Percentiles rank a stretch among this genome's conserved stretches.
Conservation (phyloP, 164 flowering plant species). For the Tetrastigma voinierianum region DNA sequence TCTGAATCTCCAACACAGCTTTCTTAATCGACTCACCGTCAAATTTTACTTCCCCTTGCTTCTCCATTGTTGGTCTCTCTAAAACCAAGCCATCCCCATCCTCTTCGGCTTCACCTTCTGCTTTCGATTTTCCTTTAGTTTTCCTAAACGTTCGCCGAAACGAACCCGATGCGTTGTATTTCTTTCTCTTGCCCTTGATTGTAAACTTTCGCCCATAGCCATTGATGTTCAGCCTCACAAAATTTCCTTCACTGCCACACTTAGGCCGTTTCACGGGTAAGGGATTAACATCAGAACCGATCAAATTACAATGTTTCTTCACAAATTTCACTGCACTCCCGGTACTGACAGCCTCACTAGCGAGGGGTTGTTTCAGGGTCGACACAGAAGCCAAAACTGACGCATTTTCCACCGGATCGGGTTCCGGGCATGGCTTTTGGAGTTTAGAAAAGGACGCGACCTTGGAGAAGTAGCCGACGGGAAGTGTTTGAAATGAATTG, state of each 20-base stretch:
- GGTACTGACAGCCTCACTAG: constrained; percentile 4
- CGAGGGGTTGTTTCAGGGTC: constrained; percentile 1
- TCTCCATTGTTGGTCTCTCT: constrained; percentile 21
- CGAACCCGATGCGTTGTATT: constrained; percentile 15
- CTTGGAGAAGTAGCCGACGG: constrained; percentile 47
- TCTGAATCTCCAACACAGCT: constrained; percentile 48
- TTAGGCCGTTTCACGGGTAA: constrained; percentile 39
- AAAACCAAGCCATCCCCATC: constrained; percentile 50
- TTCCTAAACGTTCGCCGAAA: constrained; percentile 27
- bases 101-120: constrained; percentile 23
- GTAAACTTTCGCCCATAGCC: constrained; percentile 55
- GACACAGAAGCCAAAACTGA: constrained; percentile 1
- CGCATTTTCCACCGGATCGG: constrained; percentile 28
- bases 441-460: constrained; percentile 50
- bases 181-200: constrained; percentile 25
- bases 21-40: constrained; percentile 33
- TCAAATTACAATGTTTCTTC: constrained; percentile 48
- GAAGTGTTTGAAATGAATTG: constrained; percentile 29
- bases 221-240: constrained; percentile 79
- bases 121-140: constrained; percentile 25
- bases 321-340: constrained; percentile 12
- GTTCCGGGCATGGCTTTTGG: constrained; percentile 23
- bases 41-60: constrained; percentile 13
- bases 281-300: constrained; percentile 28
- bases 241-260: constrained; percentile 66